Percentiles rank a stretch among this genome's conserved stretches.
These are phyloP conservation scores for Paraurostyla sp. DNA, from an alignment of 73 alveolate genomes.

Conservation along the genomic window DNA sequence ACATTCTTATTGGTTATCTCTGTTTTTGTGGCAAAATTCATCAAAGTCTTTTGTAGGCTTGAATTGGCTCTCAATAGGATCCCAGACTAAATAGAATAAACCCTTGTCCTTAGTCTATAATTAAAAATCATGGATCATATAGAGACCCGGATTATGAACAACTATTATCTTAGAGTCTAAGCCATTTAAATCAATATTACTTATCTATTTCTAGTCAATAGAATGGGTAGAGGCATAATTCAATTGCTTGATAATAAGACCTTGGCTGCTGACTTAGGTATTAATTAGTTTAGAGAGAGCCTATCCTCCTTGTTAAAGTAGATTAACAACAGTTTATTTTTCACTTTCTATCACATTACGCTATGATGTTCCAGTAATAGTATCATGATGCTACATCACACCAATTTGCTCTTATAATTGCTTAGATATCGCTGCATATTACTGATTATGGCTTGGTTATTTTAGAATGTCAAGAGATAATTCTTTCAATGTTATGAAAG, in stretches of 20 bases:
- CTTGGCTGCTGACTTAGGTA: neutral
- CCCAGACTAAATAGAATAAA: too few species aligned
- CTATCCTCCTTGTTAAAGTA: neutral
- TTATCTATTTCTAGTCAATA: too few species aligned
- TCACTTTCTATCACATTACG: neutral
- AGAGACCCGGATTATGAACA: too few species aligned
- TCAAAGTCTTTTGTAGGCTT: too few species aligned
- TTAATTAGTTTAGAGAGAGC: neutral
- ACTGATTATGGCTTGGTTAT: neutral
- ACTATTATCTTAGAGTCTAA: too few species aligned
- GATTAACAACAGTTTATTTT: neutral
- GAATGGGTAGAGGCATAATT: too few species aligned
- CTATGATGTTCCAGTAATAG: conserved; percentile 84
- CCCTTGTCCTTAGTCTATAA: too few species aligned
- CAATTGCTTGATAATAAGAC: neutral
- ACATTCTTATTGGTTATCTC: too few species aligned
- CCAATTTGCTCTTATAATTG: neutral
- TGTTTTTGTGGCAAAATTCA: too few species aligned
- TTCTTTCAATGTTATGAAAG: neutral
- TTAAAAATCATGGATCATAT: too few species aligned
- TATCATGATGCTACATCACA: conserved; percentile 87
- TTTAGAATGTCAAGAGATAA: neutral
- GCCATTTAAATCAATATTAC: too few species aligned
- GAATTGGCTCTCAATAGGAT: too few species aligned
- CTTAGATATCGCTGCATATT: neutral